Conservation (phyloP, 805 yeast genomes). For the Candida yuanshanica region DNA sequence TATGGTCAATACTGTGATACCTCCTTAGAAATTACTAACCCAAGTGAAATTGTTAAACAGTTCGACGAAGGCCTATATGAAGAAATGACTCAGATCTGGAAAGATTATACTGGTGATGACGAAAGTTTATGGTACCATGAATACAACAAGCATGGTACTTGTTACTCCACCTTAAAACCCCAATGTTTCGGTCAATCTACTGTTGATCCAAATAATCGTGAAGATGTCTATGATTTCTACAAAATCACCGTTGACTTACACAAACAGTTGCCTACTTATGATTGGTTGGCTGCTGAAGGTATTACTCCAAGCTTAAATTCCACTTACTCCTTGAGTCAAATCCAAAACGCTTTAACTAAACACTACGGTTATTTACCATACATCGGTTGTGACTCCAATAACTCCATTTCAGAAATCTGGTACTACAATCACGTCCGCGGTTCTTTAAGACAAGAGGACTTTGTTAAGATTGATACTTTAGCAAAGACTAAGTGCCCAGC, state of each 20-base stretch:
- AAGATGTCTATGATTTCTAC: constrained; percentile 11
- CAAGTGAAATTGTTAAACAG: constrained; percentile 38
- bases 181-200: constrained; percentile 8
- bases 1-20: constrained; percentile 74
- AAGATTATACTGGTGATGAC: constrained; percentile 62
- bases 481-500: constrained; percentile 3
- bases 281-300: constrained; percentile 14
- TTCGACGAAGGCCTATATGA: constrained; percentile 46
- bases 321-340: constrained; percentile 9
- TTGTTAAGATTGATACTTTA: constrained; percentile 1
- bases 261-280: constrained; percentile 11
- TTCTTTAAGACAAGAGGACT: background rate
- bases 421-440: constrained; percentile 9
- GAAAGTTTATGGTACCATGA: constrained; percentile 17
- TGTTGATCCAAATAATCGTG: constrained; percentile 6
- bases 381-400: constrained; percentile 13
- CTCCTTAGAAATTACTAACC: constrained; percentile 45
- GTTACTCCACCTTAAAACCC: constrained; percentile 16
- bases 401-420: constrained; percentile 15
- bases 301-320: constrained; percentile 10
- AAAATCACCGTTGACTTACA: constrained; percentile 8
- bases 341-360: constrained; percentile 5
- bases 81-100: constrained; percentile 63
- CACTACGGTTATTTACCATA: constrained; percentile 13
- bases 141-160: constrained; percentile 18